Base-by-base conservation (phyloP, 352 stramenopile genomes). In the Blastocystis sp. region DNA sequence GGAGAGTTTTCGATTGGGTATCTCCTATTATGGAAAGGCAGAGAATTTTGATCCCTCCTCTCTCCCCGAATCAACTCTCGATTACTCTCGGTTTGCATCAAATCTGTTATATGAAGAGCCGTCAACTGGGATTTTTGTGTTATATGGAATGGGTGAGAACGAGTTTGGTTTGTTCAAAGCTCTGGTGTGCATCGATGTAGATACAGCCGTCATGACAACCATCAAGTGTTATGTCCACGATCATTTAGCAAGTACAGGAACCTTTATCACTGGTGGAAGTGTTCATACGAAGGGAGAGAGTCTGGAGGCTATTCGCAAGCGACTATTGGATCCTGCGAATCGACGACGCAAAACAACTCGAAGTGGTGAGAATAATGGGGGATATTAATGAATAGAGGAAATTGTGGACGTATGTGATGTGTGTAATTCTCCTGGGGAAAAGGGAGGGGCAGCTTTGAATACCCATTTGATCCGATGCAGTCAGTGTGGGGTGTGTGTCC, bases 101-200 rank as follows among this genome's bases (percentile, higher is more conserved):
- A 51, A 56, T 81, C 48, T 81, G 4, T 44, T 81, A 5, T 81
- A 64, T 27, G 42, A 60, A 15, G 35, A 51, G 1, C 70, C 70
- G 4, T 35, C 70, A n/a, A 51, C 35, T 5, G 70, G 70, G 1
- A 33, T 81, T 0, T 44, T 81, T 62, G 70, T 81, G 11, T 44
- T 81, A 22, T 33, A 60, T 24, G 70, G 70, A 60, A 64, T 81
- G 70, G 70, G 70, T 9, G 70, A 81, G 27, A 81, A 81, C 27
- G 70, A 81, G 70, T 81, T 81, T 64, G 70, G 70, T 5, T 42
- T 81, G 22, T 81, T 81, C 70, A 81, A 81, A 24, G 70, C 44
- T 11, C 44, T 81, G 3, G 70, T 81, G 44, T 81, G 70, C 70
- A 62, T 81, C 40, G 62, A 81, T 24, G 22, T n/a, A 19, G 70